phyloP scores from a whole-genome alignment of 139 green algal species.

The Ettlia oleoabundans region DNA sequence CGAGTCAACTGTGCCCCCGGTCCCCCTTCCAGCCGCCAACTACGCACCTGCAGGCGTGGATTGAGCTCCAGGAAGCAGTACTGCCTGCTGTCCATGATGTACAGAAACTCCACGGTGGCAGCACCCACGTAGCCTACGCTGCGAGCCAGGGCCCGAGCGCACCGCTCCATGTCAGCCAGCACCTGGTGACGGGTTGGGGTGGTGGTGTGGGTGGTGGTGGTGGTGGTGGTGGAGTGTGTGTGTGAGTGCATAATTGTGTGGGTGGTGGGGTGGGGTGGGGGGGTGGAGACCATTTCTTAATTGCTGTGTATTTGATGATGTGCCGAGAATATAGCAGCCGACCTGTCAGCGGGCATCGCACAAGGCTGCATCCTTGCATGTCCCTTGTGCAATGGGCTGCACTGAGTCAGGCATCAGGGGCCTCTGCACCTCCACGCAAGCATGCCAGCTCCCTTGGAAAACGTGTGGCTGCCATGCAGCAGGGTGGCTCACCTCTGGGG shows the following conservation, averaged over 20 bases:
- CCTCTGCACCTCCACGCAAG: too few relatives aligned
- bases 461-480: too few relatives aligned
- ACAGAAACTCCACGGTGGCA: slow-evolving; percentile 98
- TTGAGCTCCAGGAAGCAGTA: slow-evolving; percentile 99
- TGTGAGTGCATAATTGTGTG: too few relatives aligned
- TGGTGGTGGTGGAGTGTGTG: too few relatives aligned
- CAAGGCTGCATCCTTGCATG: too few relatives aligned
- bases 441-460: too few relatives aligned
- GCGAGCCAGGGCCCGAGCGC: slow-evolving; percentile 85
- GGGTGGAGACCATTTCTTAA: too few relatives aligned
- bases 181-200: slow-evolving; percentile 12
- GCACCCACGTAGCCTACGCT: slow-evolving; percentile 93
- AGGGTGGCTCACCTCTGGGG: slow-evolving; percentile 12
- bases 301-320: too few relatives aligned
- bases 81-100: slow-evolving; percentile 76
- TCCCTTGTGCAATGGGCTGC: too few relatives aligned
- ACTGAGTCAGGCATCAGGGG: too few relatives aligned
- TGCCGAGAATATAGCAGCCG: not conserved
- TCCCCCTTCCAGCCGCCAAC: not conserved
- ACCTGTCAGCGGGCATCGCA: not conserved
- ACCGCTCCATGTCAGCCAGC: slow-evolving; percentile 83
- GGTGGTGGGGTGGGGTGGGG: too few relatives aligned
- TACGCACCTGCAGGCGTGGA: slow-evolving; percentile 94
- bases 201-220: too few relatives aligned
- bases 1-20: not conserved